A percentile compares a stretch with the other conserved stretches of the same genome.
Evolutionary conservation across 2,329 filamentous ascomycete genomes (phyloP).

Genomic region (Nemania bipapillata): DNA sequence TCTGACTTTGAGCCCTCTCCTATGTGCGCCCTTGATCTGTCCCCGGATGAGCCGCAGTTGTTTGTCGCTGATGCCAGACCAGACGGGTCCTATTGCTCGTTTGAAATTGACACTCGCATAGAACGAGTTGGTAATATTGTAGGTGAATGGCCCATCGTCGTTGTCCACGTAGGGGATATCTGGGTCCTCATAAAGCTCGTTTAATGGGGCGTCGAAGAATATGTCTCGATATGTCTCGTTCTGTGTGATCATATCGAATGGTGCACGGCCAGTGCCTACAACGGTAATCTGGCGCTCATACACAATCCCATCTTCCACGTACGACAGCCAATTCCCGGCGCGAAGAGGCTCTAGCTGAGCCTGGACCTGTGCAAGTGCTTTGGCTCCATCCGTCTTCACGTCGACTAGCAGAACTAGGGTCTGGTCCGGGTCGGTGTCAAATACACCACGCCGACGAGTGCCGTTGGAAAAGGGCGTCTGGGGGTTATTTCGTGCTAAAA

Average conservation of each 20-base stretch:
- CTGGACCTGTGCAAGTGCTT: conserved; percentile 65
- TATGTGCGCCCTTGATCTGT: conserved; percentile 58
- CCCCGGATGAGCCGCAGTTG: conserved; percentile 57
- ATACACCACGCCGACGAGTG: conserved; percentile 65
- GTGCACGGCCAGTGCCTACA: conserved; percentile 73
- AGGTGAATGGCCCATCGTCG: conserved; percentile 43
- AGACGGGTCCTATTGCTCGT: conserved; percentile 60
- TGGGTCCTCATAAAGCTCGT: conserved; percentile 54
- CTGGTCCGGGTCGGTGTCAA: conserved; percentile 62
- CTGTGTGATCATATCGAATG: conserved; percentile 65
- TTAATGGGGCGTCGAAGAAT: conserved; percentile 74
- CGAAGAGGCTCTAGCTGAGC: conserved; percentile 69
- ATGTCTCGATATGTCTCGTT: conserved; percentile 67
- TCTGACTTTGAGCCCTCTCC: conserved; percentile 64
- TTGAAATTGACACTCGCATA: conserved; percentile 68
- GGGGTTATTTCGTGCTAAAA: conserved; percentile 66
- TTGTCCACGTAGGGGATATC: conserved; percentile 37
- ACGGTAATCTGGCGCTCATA: conserved; percentile 71
- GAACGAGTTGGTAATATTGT: conserved; percentile 64
- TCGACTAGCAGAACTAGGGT: conserved; percentile 74
- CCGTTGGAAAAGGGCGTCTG: conserved; percentile 59
- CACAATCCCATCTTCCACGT: conserved; percentile 62
- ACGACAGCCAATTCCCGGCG: conserved; percentile 66
- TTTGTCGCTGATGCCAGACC: conserved; percentile 55
- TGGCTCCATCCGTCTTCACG: conserved; percentile 68